Percentiles rank a stretch among this genome's conserved stretches.
These are phyloP conservation scores for Candida oleophila DNA, from an alignment of 805 yeast species.

Conservation along the genomic window DNA sequence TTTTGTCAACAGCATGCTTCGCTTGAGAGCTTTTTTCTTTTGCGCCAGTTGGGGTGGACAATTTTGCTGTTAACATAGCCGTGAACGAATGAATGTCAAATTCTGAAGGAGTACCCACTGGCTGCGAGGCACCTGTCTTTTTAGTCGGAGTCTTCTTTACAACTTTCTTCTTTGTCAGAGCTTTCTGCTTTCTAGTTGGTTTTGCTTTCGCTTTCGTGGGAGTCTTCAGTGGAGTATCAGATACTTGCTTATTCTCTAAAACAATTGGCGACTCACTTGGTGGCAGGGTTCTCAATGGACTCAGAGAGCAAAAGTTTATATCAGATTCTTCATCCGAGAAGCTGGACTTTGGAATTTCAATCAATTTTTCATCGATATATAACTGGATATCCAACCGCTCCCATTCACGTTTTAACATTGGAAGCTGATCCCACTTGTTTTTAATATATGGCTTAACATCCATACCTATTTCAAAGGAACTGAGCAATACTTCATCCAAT, in stretches of 20 bases:
- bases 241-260: not conserved
- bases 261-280: conserved; percentile 1
- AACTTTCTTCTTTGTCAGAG: not conserved
- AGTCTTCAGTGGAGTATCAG: not conserved
- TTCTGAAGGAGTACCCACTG: not conserved
- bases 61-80: conserved; percentile 22
- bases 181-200: conserved; percentile 4
- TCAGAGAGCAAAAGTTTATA: conserved; percentile 4
- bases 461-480: conserved; percentile 11
- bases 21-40: conserved; percentile 4
- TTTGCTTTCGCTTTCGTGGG: not conserved
- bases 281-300: conserved; percentile 7
- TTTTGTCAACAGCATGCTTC: not conserved
- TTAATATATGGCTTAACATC: conserved; percentile 16
- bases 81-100: conserved; percentile 29
- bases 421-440: conserved; percentile 22
- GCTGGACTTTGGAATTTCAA: not conserved
- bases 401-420: conserved; percentile 17
- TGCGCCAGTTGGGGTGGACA: conserved; percentile 10
- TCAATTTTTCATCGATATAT: conserved; percentile 6
- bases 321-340: conserved; percentile 2
- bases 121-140: no score
- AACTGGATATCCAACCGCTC: conserved; percentile 7
- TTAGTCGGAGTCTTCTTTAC: conserved; percentile 3
- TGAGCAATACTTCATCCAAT: conserved; percentile 20